phyloP scores from a whole-genome alignment of 805 yeast genomes.

The Metschnikowia borealis region DNA sequence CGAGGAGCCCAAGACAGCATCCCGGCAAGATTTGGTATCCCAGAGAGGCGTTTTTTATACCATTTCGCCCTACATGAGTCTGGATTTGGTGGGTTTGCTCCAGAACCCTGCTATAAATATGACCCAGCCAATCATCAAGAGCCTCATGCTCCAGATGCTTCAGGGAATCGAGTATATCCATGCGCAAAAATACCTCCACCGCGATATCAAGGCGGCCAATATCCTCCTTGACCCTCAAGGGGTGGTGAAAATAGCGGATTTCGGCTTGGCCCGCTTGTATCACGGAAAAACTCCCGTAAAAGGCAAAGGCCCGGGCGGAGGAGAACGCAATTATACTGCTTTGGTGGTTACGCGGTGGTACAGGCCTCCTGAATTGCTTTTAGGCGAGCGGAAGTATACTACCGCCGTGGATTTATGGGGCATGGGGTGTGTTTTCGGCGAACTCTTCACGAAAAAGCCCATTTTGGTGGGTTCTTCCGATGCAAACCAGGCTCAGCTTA shows the following conservation, averaged over 20 bases:
- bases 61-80: conserved; percentile 89
- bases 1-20: conserved; percentile 32
- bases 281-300: conserved; percentile 56
- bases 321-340: conserved; percentile 50
- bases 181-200: conserved; percentile 54
- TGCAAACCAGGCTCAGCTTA: conserved; percentile 77
- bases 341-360: conserved; percentile 96
- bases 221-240: conserved; percentile 77
- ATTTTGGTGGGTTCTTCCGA: conserved; percentile 83
- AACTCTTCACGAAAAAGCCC: conserved; percentile 76
- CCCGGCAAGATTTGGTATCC: conserved; percentile 32
- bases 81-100: conserved; percentile 84
- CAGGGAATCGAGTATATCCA: conserved; percentile 83
- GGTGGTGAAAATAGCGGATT: conserved; percentile 84
- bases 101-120: conserved; percentile 71
- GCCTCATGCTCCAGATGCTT: conserved; percentile 74
- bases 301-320: conserved; percentile 56
- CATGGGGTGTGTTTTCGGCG: conserved; percentile 92
- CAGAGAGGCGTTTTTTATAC: conserved; percentile 62
- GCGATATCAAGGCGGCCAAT: conserved; percentile 97
- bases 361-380: conserved; percentile 87
- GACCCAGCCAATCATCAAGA: conserved; percentile 68
- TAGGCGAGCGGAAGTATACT: conserved; percentile 83
- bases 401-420: conserved; percentile 99
- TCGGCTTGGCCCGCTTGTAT: conserved; percentile 83